Conservation (phyloP, 495 filamentous ascomycete species). For the Talaromyces wortmannii region DNA sequence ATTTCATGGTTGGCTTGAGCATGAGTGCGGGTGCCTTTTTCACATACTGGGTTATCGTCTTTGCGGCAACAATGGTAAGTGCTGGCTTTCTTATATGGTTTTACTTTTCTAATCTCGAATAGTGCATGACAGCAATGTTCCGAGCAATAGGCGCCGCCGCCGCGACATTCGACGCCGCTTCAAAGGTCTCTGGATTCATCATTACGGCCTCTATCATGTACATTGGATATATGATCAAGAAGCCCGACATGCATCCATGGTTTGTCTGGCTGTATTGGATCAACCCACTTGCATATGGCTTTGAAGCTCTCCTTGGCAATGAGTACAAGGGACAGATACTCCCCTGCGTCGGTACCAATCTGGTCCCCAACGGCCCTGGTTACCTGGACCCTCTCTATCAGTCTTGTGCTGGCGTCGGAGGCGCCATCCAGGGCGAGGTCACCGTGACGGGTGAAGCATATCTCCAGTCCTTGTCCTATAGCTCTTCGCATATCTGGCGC, state of each 20-base stretch:
- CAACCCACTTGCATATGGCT: conserved; percentile 67
- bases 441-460: conserved; percentile 40
- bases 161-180: conserved; percentile 43
- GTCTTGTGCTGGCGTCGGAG: conserved; percentile 49
- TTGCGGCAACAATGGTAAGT: conserved; percentile 27
- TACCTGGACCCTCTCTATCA: conserved; percentile 18
- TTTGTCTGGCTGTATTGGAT: conserved; percentile 69
- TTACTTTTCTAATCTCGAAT: conserved; percentile 8
- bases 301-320: conserved; percentile 59
- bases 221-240: conserved; percentile 66
- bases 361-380: conserved; percentile 37
- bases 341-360: conserved; percentile 38
- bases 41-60: conserved; percentile 42
- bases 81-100: background rate
- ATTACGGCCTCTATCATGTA: conserved; percentile 51
- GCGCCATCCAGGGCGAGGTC: conserved; percentile 34
- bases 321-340: conserved; percentile 54
- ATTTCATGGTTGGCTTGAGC: conserved; percentile 61
- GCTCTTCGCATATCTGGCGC: conserved; percentile 35
- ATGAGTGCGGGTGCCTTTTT: conserved; percentile 45
- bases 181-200: conserved; percentile 44
- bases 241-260: conserved; percentile 65
- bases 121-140: conserved; percentile 47
- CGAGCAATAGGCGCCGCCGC: conserved; percentile 42
- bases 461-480: conserved; percentile 42